phyloP scores from a whole-genome alignment of 208 protist genomes.

The Leishmania guyanensis region DNA sequence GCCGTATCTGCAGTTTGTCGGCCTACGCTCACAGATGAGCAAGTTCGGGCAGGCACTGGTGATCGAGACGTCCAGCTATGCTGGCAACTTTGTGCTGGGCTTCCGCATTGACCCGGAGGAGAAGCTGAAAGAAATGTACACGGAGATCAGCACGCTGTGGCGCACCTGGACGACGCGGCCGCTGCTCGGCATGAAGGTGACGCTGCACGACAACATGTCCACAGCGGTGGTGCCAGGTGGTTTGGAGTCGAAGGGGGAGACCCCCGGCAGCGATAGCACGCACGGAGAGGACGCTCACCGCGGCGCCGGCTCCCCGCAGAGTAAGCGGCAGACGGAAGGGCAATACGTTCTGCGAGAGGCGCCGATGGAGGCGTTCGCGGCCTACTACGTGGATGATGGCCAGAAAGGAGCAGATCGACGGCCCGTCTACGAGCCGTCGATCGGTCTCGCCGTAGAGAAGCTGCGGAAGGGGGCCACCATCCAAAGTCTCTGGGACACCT shows the following conservation, averaged over 20 bases:
- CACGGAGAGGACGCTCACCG: neutral
- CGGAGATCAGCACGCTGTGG: slow-evolving; percentile 85
- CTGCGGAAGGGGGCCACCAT: slow-evolving; percentile 77
- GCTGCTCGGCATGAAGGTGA: slow-evolving; percentile 77
- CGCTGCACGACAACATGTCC: slow-evolving; percentile 25
- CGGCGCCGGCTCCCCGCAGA: neutral
- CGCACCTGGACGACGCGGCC: slow-evolving; percentile 77
- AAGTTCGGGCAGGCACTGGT: slow-evolving; percentile 87
- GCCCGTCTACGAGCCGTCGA: slow-evolving; percentile 74
- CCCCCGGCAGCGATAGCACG: neutral
- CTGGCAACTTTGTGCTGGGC: slow-evolving; percentile 83
- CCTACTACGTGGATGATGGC: slow-evolving; percentile 92
- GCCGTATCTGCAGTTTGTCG: slow-evolving; percentile 94
- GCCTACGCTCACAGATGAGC: slow-evolving; percentile 71
- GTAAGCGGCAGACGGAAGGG: slow-evolving; percentile 43
- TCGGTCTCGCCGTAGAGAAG: slow-evolving; percentile 93
- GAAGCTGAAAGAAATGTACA: slow-evolving; percentile 70
- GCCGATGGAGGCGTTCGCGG: slow-evolving; percentile 83
- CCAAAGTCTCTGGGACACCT: slow-evolving; percentile 82
- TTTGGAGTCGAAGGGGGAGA: neutral
- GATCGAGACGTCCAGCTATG: slow-evolving; percentile 68
- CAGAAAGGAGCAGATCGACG: slow-evolving; percentile 76
- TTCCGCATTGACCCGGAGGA: slow-evolving; percentile 87
- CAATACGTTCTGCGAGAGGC: slow-evolving; percentile 82
- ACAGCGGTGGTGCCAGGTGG: slow-evolving; percentile 4